phyloP scores from a whole-genome alignment of 208 protist species.

The Acanthamoeba polyphaga region DNA sequence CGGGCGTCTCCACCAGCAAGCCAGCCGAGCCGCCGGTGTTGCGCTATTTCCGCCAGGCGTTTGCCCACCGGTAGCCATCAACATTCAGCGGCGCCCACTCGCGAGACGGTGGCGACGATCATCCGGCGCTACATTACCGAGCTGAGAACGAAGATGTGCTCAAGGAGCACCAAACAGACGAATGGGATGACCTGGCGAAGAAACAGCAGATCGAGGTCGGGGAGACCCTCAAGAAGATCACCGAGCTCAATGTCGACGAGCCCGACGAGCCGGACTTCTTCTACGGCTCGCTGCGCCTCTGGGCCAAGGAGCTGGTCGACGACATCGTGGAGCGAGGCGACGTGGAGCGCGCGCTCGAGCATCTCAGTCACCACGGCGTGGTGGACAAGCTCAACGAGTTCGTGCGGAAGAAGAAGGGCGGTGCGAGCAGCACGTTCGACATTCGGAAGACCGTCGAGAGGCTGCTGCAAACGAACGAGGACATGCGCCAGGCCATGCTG shows the following conservation, averaged over 20 bases:
- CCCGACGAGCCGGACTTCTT: background rate
- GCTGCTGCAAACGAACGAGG: background rate
- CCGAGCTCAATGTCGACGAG: background rate
- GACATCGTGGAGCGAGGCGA: background rate
- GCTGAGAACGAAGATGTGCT: too few relatives aligned
- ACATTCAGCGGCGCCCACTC: too few relatives aligned
- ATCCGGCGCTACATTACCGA: too few relatives aligned
- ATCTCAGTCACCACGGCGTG: background rate
- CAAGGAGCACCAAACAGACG: background rate
- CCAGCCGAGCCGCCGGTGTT: too few relatives aligned
- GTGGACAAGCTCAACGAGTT: background rate
- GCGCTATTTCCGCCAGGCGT: too few relatives aligned
- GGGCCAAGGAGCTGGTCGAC: background rate
- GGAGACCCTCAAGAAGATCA: background rate
- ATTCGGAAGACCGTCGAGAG: background rate
- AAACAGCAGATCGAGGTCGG: background rate
- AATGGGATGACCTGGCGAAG: background rate
- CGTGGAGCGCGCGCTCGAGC: background rate
- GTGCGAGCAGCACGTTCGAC: background rate
- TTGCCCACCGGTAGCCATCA: too few relatives aligned
- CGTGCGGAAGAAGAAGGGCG: background rate
- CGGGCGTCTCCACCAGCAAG: too few relatives aligned
- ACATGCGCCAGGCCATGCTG: background rate
- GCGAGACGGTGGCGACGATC: too few relatives aligned
- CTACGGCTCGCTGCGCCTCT: background rate